A percentile compares a stretch with the other conserved stretches of the same genome.
phyloP scores from a whole-genome alignment of 2,329 filamentous ascomycete genomes.

The Sphaceloma murrayae region DNA sequence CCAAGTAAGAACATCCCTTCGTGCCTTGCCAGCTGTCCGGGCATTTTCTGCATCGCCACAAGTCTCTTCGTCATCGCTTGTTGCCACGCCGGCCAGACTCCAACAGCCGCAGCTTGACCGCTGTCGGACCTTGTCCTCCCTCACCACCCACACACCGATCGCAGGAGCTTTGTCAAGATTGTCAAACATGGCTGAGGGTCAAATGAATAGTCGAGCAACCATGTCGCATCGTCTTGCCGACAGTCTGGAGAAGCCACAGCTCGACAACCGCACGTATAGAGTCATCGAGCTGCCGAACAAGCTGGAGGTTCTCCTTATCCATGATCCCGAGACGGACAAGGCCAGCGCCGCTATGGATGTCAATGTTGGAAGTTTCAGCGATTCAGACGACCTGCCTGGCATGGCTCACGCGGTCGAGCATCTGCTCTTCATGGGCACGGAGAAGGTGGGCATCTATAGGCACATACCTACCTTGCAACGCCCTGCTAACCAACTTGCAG shows the following conservation, averaged over 20 bases:
- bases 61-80: constrained; percentile 9
- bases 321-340: constrained; percentile 93
- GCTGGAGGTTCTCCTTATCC: constrained; percentile 83
- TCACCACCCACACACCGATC: too few species aligned
- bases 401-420: constrained; percentile 96
- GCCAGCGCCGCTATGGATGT: constrained; percentile 92
- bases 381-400: constrained; percentile 80
- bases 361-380: constrained; percentile 91
- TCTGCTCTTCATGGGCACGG: constrained; percentile 94
- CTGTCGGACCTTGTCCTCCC: background rate
- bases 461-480: background rate
- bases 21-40: background rate
- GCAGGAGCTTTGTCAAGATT: background rate
- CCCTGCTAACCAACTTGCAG: constrained; percentile 31
- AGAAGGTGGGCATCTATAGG: constrained; percentile 54
- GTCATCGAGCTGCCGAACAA: constrained; percentile 78
- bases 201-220: constrained; percentile 18
- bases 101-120: background rate
- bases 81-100: background rate
- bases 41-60: background rate
- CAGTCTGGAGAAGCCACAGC: constrained; percentile 66
- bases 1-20: constrained; percentile 12
- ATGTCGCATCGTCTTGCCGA: constrained; percentile 45
- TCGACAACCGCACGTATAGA: constrained; percentile 80
- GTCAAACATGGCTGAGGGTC: constrained; percentile 12